Evolutionary conservation across 2,329 filamentous ascomycete genomes (phyloP), one percentile per base, ranked within the genome.

Genomic region (Fusarium verticillioides): DNA sequence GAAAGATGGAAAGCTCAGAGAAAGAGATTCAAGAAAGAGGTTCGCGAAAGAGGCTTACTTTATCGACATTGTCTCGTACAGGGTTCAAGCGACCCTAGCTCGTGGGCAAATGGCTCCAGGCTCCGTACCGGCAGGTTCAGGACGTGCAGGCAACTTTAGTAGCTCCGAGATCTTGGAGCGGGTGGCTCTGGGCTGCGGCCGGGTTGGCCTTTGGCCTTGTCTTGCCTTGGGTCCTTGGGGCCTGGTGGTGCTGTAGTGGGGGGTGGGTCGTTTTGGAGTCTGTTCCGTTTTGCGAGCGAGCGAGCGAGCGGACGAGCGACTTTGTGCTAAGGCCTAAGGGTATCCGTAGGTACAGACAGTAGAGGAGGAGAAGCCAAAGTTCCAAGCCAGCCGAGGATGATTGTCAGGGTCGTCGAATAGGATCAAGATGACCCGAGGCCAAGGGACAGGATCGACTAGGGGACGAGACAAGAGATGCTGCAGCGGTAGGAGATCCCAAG

Each of bases 61-160:
- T 85, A 87, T 87, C 80, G 86, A 87, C 86, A 87, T 87, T 80
- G 79, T 84, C 78, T 79, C 76, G 69, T 79, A 79, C 77, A 80
- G 77, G 79, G 81, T 80, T 79, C 75, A 75, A 76, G 72, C 74
- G 79, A 80, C 79, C 80, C 79, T 78, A 78, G 79, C 76, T 79
- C 73, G 70, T 75, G 72, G 76, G 69, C 75, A 73, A 78, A 78
- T 78, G 73, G 76, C 76, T 78, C 73, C 72, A 75, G 76, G 73
- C 75, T 78, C 75, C 75, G 77, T 78, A 75, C 75, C 77, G 76
- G 68, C 71, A 77, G 75, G 75, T 76, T 75, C 60, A 77, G 74
- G 75, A 77, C 72, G 75, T 78, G 77, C 75, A 78, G 75, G 70
- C 68, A 77, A 68, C 75, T 78, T 77, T 78, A 78, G 76, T 77